These are phyloP conservation scores for Hamamelis virginiana DNA, from an alignment of 164 flowering plant species.

Conservation along the genomic window DNA sequence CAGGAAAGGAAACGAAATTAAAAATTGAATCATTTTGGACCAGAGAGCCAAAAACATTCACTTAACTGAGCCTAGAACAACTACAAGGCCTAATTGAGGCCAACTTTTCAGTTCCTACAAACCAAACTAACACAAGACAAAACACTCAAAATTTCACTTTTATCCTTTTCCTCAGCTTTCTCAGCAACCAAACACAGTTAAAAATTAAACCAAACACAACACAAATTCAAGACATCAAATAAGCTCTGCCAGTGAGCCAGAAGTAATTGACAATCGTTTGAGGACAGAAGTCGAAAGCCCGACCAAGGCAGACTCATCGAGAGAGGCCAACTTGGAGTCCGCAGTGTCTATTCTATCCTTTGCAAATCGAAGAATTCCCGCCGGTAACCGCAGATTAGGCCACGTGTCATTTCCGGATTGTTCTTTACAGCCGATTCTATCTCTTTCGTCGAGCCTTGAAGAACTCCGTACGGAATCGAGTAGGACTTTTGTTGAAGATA, in stretches of 20 bases:
- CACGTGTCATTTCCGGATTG: slow-evolving; percentile 4
- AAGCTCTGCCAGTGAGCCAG: slow-evolving; percentile 66
- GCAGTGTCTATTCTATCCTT: slow-evolving; percentile 13
- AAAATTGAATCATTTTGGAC: no score
- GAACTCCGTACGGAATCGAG: slow-evolving; percentile 43
- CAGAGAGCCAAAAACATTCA: no score
- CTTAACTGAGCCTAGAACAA: neutral
- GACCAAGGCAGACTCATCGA: slow-evolving; percentile 61
- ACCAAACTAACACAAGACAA: neutral
- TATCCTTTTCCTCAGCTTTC: neutral
- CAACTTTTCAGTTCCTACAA: neutral
- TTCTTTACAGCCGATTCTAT: neutral
- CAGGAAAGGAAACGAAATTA: neutral
- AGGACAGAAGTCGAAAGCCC: slow-evolving; percentile 60
- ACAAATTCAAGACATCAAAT: neutral
- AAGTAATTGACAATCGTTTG: slow-evolving; percentile 58
- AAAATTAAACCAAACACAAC: neutral
- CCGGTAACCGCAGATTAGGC: slow-evolving; percentile 33
- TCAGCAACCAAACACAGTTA: slow-evolving; percentile 1
- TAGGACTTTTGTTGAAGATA: slow-evolving; percentile 59
- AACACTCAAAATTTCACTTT: neutral
- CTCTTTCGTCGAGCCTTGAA: slow-evolving; percentile 11
- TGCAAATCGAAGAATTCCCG: slow-evolving; percentile 61
- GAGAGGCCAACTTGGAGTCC: slow-evolving; percentile 16
- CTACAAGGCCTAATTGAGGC: neutral